Evolutionary conservation across 352 stramenopile genomes (phyloP), one percentile per base, ranked within the genome.

Genomic region (Pythium phragmiticola): DNA sequence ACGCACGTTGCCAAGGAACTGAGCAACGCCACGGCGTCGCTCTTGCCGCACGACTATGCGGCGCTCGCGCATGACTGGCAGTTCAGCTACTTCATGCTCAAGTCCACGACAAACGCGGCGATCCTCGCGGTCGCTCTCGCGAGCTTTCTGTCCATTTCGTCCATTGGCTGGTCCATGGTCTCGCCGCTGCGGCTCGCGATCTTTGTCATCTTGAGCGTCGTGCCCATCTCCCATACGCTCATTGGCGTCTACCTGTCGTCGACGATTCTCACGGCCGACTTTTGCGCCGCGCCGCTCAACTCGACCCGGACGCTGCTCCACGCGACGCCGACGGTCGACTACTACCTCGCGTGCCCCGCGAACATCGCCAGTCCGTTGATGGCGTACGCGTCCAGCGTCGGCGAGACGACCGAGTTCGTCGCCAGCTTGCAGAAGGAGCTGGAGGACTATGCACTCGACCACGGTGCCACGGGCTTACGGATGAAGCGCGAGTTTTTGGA

Each of bases 91-190:
- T 94, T 92, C 47, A 73, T 88, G 67, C 78, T 94, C 59, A 89
- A 94, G 68, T 87, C 80, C 21, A 83, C 82, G 26, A 94, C 84
- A 1, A 94, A 92, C 58, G 79, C 75, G 0, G 84, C 84, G n/a
- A 94, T 94, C 56, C 58, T 94, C 23, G 73, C 76, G 3, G 84
- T 94, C 7, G 65, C 82, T 16, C 68, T 94, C 19, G 75, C 84
- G 36, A 90, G 81, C 60, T 90, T 94, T 62, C 61, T 94, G 47
- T 88, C 82, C 21, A 91, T 94, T 56, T 77, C 85, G 45, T 86
- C 81, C 13, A 88, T 94, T 46, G 85, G 85, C 2, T 94, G 85
- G 85, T 81, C 82, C 16, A 87, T 94, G 82, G 75, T 91, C 52
- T 72, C 78, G 47, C 78, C 85, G 14, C 65, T 94, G 45, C 75